Base-by-base conservation (phyloP, 768 basidiomycete species). In the Cystobasidium onofrii region DNA sequence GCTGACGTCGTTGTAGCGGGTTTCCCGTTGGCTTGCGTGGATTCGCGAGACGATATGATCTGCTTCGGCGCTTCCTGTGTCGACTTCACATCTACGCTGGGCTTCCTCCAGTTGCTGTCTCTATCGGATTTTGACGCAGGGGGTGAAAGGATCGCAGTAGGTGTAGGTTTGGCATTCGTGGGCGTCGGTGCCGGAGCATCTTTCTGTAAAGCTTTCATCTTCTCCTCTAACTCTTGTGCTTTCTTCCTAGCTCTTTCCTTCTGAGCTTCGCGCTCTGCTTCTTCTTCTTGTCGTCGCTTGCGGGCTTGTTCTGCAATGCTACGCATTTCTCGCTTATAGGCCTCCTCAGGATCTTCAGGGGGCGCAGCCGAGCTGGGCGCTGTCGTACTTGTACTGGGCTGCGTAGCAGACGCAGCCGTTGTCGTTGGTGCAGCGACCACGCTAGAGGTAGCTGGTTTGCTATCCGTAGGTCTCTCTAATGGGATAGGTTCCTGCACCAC, bases 261-360 rank as follows among this genome's bases (percentile, higher is more conserved):
- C 80, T 89, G 88, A 60, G 86, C 88, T 79, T 90, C 88, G 18
- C 91, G 85, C 76, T 90, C 88, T 75, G 87, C 88, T 79, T 94
- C 92, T 77, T 93, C 92, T 64, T 89, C 85, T 78, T 90, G 88
- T 60, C 90, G 83, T 67, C 92, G 84, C 75, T 88, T 85, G 78
- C 87, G 88, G 6, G 92, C 92, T 46, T 91, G 86, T 75, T 90
- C 91, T 1, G 92, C 92, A 6, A 90, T 90, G 69, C 81, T 85
- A 74, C 91, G 91, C 92, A 93, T 92, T 20, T 80, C 78, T 29
- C 75, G 71, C 64, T 77, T 77, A 61, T 80, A 77, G 20, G 78
- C 44, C 55, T 76, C 80, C 25, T 80, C 79, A 55, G 80, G 73
- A 18, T 64, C 61, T 2, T 54, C 73, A 10, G 65, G 13, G 20